These are phyloP conservation scores for Camellia granthamiana DNA, from an alignment of 148 eudicot genomes.

Conservation along the genomic window DNA sequence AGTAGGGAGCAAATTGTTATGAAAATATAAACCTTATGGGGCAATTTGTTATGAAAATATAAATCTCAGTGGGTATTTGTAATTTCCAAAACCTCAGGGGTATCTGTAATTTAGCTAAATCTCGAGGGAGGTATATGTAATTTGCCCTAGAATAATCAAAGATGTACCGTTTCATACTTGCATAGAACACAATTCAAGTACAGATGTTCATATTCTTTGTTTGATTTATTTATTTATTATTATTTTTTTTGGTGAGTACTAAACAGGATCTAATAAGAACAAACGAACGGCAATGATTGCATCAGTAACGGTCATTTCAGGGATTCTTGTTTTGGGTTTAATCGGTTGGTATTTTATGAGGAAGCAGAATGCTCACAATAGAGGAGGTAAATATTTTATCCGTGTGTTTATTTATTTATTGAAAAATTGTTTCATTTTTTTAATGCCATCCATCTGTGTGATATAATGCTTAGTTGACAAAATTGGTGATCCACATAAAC, in stretches of 20 bases:
- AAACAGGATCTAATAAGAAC: not conserved
- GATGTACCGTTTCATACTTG: too few relatives aligned
- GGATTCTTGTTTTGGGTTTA: constrained; percentile 5
- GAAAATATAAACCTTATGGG: too few relatives aligned
- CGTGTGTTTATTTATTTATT: too few relatives aligned
- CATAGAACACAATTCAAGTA: too few relatives aligned
- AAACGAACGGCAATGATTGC: constrained; percentile 19
- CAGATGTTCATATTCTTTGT: too few relatives aligned
- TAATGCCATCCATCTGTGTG: constrained; percentile 4
- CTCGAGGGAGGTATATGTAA: too few relatives aligned
- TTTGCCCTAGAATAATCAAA: too few relatives aligned
- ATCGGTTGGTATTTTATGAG: constrained; percentile 1
- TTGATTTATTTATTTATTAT: not conserved
- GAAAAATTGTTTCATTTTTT: not conserved
- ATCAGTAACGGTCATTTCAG: not conserved
- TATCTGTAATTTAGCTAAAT: too few relatives aligned
- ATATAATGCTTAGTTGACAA: not conserved
- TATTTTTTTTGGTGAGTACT: not conserved
- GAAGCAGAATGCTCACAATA: not conserved
- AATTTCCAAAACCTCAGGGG: too few relatives aligned
- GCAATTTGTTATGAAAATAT: too few relatives aligned
- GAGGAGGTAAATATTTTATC: not conserved
- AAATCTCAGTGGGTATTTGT: too few relatives aligned
- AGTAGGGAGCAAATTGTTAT: too few relatives aligned
- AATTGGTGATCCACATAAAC: not conserved